Base-by-base conservation (phyloP, 2,329 filamentous ascomycete genomes). In the Ustilaginoidea virens region DNA sequence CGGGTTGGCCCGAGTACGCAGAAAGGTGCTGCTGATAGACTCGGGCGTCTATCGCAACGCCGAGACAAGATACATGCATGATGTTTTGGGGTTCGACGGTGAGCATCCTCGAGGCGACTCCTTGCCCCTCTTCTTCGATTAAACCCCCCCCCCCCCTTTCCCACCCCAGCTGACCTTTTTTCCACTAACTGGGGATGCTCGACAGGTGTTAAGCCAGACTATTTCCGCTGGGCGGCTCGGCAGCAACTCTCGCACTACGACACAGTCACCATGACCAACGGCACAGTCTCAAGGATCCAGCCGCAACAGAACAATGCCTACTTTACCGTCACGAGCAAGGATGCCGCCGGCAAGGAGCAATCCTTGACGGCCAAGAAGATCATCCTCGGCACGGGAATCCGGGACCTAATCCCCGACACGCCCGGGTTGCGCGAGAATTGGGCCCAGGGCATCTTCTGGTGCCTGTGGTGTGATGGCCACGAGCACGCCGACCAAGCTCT, bases 401-500 rank as follows among this genome's bases (percentile, higher is more conserved):
- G 47, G 5, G 69, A 74, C 39, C 43, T 68, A 15, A 47, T 75
- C 3, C 68, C 71, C 1, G 14, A 33, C 1, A 73, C 67, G 0
- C 68, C 69, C 0, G 70, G 71, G 1, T 30, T 74, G 0, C 18
- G 37, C 6, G 62, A 70, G 31, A 63, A 60, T 39, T 75, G 65
- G 60, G 69, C 66, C 27, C 56, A 64, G 33, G 71, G 70, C 5
- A 61, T 74, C 29, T 74, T 52, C 49, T 74, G 69, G 67, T 75
- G 70, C 31, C 68, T 69, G 0, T 75, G 70, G 70, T 75, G 70
- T 36, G 70, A 75, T 40, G 70, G 70, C 9, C 56, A 64, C 36
- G 70, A 75, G 47, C 68, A 74, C 43, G 63, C 61, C 0, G 66
- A 73, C 40, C 68, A 74, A 35, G 33, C 58, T 0, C 54, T 75